phyloP scores from a whole-genome alignment of 192 early-diverging fungal species.

The Coemansia sp. region DNA sequence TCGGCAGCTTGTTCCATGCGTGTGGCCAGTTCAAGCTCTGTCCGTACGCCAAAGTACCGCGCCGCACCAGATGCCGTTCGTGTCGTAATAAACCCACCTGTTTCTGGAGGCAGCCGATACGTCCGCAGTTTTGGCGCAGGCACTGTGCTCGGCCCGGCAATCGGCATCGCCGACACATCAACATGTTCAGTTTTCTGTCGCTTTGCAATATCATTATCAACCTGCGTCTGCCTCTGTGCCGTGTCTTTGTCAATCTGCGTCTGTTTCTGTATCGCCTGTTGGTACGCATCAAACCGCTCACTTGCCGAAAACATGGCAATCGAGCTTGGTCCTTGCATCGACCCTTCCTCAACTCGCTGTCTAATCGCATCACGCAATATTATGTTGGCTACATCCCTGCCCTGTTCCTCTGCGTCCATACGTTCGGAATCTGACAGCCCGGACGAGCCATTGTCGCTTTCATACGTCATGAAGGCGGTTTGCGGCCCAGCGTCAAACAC shows the following conservation, averaged over 20 bases:
- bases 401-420: slow-evolving; percentile 52
- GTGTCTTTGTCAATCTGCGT: background rate
- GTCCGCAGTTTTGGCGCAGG: background rate
- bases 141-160: background rate
- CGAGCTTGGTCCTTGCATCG: background rate
- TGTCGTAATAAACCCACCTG: slow-evolving; percentile 39
- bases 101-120: slow-evolving; percentile 39
- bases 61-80: slow-evolving; percentile 23
- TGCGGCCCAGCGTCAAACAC: no score
- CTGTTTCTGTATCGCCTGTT: slow-evolving; percentile 17
- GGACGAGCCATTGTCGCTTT: no score
- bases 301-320: slow-evolving; percentile 19
- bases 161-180: background rate
- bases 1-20: slow-evolving; percentile 13
- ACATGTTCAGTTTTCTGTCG: background rate
- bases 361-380: background rate
- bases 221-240: slow-evolving; percentile 6
- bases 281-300: slow-evolving; percentile 33
- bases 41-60: slow-evolving; percentile 36
- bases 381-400: slow-evolving; percentile 12
- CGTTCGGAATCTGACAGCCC: slow-evolving; percentile 18
- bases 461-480: no score
- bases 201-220: background rate
- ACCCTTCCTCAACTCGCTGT: background rate
- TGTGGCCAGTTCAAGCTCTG: slow-evolving; percentile 16